Evolutionary conservation across 2,329 filamentous ascomycete species (phyloP), one percentile per base, ranked within the genome.

Genomic region (Aureobasidium namibiae): DNA sequence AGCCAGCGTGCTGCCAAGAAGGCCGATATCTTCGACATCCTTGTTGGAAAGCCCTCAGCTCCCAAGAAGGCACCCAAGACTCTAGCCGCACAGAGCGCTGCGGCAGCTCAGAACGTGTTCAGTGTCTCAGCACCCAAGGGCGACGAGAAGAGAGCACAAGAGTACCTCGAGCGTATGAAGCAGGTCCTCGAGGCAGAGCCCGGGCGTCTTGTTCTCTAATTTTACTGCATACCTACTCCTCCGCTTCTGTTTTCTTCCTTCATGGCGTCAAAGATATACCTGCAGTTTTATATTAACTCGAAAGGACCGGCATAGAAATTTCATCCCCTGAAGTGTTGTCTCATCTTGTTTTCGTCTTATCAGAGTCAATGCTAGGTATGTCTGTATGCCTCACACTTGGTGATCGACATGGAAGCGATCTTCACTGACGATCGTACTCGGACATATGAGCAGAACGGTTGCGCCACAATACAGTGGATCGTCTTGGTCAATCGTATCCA

Each of bases 131-230:
- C 95, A 21, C 85, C 87, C 39, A 84, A 82, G 74, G 83, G 82
- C 9, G 94, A 99, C 72, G 88, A 92, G 80, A 83, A 86, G 76
- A 81, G 91, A 67, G 94, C 90, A 14, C 80, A 83, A 68, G 80
- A 86, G 11, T 99, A 96, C 76, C 74, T 99, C 64, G 87, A 92
- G 75, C 84, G 90, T 66, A 82, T 96, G 69, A 96, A 96, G 83
- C 76, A 80, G 46, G 85, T 92, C 26, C 74, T 99, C 65, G 90
- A 95, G 74, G 80, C 83, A 64, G 88, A 94, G 74, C 90, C 90
- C 14, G 89, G 86, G 34, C 81, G 86, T 67, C 74, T 95, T 68
- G 83, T 95, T 34, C 68, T 82, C 65, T 81, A 72, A 65, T 29
- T 33, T 39, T 48, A 46, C 26, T 45, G n/a, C 26, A 29, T 13